These are phyloP conservation scores for Starmerella potacharoeniae DNA, from an alignment of 805 yeast species.

Conservation along the genomic window DNA sequence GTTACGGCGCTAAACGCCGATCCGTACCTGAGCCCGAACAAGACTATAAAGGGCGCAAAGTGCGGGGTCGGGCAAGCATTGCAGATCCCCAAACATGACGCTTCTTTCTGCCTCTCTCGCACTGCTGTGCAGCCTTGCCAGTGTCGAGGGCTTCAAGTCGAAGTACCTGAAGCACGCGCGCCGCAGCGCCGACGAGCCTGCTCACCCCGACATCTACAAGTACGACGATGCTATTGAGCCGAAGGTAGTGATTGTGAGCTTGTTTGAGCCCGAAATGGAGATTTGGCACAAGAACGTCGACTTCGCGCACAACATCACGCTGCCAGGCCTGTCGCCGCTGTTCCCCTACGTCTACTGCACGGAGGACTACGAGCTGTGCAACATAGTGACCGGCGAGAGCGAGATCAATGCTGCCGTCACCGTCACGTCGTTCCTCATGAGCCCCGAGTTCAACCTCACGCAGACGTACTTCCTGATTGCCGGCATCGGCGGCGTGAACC, in stretches of 20 bases:
- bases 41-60: neutral
- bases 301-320: slow-evolving; percentile 42
- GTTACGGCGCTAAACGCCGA: neutral
- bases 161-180: neutral
- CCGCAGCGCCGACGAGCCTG: neutral
- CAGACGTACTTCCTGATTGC: slow-evolving; percentile 52
- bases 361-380: slow-evolving; percentile 43
- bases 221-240: slow-evolving; percentile 31
- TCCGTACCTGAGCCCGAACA: neutral
- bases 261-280: slow-evolving; percentile 43
- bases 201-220: slow-evolving; percentile 7
- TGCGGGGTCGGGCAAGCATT: too few relatives aligned
- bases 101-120: neutral
- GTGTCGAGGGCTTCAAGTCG: neutral
- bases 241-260: slow-evolving; percentile 42
- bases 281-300: slow-evolving; percentile 43
- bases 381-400: slow-evolving; percentile 57
- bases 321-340: slow-evolving; percentile 56
- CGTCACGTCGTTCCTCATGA: slow-evolving; percentile 42
- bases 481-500: slow-evolving; percentile 59
- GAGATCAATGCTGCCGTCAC: slow-evolving; percentile 57
- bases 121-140: neutral
- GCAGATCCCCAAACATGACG: neutral
- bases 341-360: slow-evolving; percentile 50
- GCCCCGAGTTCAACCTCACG: slow-evolving; percentile 45